These are phyloP conservation scores for Cadophora sp. DNA, from an alignment of 2,329 filamentous ascomycete species.

Conservation along the genomic window DNA sequence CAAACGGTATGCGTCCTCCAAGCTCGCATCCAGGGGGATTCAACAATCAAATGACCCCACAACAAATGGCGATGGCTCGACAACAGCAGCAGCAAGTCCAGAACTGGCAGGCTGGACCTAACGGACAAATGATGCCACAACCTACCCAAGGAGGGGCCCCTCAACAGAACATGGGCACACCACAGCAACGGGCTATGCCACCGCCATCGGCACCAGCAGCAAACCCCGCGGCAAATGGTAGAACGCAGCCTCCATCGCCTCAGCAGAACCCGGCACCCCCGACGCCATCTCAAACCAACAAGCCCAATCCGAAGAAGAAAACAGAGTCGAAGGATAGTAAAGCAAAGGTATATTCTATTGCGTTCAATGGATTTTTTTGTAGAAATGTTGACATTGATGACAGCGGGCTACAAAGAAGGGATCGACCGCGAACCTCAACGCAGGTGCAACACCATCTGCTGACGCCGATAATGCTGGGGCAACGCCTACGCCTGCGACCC, in stretches of 20 bases:
- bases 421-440: constrained; percentile 61
- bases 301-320: constrained; percentile 82
- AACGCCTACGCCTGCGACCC: constrained; percentile 66
- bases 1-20: constrained; percentile 70
- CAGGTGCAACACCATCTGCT: constrained; percentile 63
- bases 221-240: constrained; percentile 58
- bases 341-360: constrained; percentile 64
- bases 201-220: constrained; percentile 65
- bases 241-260: constrained; percentile 66
- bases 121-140: constrained; percentile 57
- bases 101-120: constrained; percentile 45
- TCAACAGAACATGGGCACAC: constrained; percentile 59
- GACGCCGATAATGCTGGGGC: constrained; percentile 66
- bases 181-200: constrained; percentile 75
- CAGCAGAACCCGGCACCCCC: constrained; percentile 73
- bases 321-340: constrained; percentile 83
- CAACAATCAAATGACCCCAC: constrained; percentile 54
- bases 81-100: constrained; percentile 52
- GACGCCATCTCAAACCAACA: constrained; percentile 76
- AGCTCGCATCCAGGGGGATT: constrained; percentile 69
- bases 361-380: constrained; percentile 45
- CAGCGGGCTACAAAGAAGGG: constrained; percentile 61
- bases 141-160: constrained; percentile 48
- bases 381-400: constrained; percentile 46
- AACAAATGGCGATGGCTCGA: constrained; percentile 58